phyloP scores from a whole-genome alignment of 257 asterid genomes.

The Jaltomata sinuosa region DNA sequence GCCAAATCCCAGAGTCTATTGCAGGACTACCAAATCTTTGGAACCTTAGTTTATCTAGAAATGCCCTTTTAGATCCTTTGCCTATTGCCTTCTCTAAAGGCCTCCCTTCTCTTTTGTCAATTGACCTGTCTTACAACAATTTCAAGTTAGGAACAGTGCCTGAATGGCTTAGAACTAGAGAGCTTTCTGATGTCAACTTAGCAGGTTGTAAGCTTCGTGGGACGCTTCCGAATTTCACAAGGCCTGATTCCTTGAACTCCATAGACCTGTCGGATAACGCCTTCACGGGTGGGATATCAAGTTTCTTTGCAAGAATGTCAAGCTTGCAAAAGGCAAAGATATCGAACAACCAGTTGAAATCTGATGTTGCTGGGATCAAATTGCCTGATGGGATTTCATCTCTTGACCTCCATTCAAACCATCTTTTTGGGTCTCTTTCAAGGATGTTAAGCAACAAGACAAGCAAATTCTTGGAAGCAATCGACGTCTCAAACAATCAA shows the following conservation, averaged over 20 bases:
- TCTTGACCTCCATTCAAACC: conserved; percentile 68
- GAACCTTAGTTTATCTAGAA: conserved; percentile 75
- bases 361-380: conserved; percentile 51
- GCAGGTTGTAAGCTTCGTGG: conserved; percentile 79
- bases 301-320: conserved; percentile 42
- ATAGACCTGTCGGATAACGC: conserved; percentile 73
- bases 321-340: conserved; percentile 49
- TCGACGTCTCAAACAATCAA: conserved; percentile 60
- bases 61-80: conserved; percentile 46
- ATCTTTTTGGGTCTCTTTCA: conserved; percentile 53
- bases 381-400: conserved; percentile 50
- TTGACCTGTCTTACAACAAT: conserved; percentile 73
- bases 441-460: conserved; percentile 37
- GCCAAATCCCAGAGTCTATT: conserved; percentile 69
- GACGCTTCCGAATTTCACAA: conserved; percentile 60
- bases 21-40: conserved; percentile 50
- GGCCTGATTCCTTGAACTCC: conserved; percentile 50
- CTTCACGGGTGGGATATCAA: conserved; percentile 50
- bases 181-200: conserved; percentile 55
- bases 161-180: conserved; percentile 57
- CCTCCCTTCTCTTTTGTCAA: conserved; percentile 48
- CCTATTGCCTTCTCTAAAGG: conserved; percentile 53
- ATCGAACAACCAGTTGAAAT: conserved; percentile 47
- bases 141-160: conserved; percentile 59
- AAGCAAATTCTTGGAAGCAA: conserved; percentile 44